A percentile compares a stretch with the other conserved stretches of the same genome.
These are phyloP conservation scores for Sordariomycetes sp. DNA, from an alignment of 2,329 filamentous ascomycete genomes.

Conservation along the genomic window DNA sequence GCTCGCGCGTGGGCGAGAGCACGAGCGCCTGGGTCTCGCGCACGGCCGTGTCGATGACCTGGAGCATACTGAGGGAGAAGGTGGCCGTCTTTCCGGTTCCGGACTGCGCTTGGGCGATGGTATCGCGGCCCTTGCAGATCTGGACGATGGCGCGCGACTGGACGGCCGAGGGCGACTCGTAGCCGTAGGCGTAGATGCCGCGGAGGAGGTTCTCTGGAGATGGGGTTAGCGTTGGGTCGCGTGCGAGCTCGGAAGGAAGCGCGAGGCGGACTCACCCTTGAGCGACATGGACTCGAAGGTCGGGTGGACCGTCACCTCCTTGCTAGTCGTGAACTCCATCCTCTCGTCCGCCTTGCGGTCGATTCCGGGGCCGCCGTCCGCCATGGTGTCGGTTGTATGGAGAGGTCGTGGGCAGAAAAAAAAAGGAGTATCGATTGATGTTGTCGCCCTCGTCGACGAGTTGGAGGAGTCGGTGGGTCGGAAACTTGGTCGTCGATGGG, in stretches of 20 bases:
- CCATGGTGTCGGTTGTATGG: constrained; percentile 46
- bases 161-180: constrained; percentile 94
- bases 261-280: constrained; percentile 42
- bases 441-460: neutral
- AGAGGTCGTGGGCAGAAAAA: neutral
- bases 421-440: neutral
- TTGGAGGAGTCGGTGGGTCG: neutral
- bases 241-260: neutral
- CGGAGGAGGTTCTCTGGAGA: constrained; percentile 77
- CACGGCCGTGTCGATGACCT: constrained; percentile 87
- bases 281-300: constrained; percentile 94
- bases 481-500: neutral
- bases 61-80: constrained; percentile 91
- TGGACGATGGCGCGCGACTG: constrained; percentile 98
- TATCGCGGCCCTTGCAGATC: constrained; percentile 97
- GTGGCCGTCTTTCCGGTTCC: constrained; percentile 95
- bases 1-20: constrained; percentile 87
- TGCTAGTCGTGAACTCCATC: constrained; percentile 97
- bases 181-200: constrained; percentile 96
- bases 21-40: constrained; percentile 91
- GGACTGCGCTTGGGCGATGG: constrained; percentile 94
- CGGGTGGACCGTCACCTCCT: constrained; percentile 89
- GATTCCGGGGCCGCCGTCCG: constrained; percentile 58
- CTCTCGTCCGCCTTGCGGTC: constrained; percentile 90
- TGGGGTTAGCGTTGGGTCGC: neutral